These are phyloP conservation scores for Hanseniaspora mollemarum DNA, from an alignment of 805 yeast genomes.

Conservation along the genomic window DNA sequence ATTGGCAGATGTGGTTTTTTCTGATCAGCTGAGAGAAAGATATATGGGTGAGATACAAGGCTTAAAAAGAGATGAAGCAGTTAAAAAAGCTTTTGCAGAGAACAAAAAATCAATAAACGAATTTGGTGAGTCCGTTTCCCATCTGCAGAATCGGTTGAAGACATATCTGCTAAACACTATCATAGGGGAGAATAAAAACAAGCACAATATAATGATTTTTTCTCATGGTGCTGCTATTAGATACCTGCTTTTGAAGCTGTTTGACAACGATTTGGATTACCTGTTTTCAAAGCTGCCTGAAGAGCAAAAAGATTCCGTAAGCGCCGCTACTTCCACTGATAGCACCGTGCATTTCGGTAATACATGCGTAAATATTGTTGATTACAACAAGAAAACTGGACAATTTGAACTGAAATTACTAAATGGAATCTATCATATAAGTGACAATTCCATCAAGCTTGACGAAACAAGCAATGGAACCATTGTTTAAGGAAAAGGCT, in stretches of 20 bases:
- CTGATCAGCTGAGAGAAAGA: constrained; percentile 53
- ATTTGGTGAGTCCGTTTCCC: constrained; percentile 49
- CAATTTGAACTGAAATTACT: constrained; percentile 27
- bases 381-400: constrained; percentile 35
- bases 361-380: constrained; percentile 61
- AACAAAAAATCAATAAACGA: constrained; percentile 48
- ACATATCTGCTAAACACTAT: constrained; percentile 37
- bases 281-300: constrained; percentile 5
- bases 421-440: constrained; percentile 11
- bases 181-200: constrained; percentile 29
- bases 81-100: constrained; percentile 37
- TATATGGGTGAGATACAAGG: constrained; percentile 74
- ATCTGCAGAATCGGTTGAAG: constrained; percentile 40
- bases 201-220: constrained; percentile 46
- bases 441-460: constrained; percentile 7
- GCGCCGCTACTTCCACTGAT: constrained; percentile 23
- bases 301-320: constrained; percentile 13
- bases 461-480: constrained; percentile 14
- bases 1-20: constrained; percentile 26
- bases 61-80: constrained; percentile 56
- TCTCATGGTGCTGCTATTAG: constrained; percentile 79
- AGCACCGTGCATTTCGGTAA: constrained; percentile 52
- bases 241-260: constrained; percentile 39
- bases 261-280: constrained; percentile 30
- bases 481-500: constrained; percentile 1